A percentile compares a stretch with the other conserved stretches of the same genome.
These are phyloP conservation scores for Hypoxylon rubiginosum DNA, from an alignment of 2,329 filamentous ascomycete genomes.

Conservation along the genomic window DNA sequence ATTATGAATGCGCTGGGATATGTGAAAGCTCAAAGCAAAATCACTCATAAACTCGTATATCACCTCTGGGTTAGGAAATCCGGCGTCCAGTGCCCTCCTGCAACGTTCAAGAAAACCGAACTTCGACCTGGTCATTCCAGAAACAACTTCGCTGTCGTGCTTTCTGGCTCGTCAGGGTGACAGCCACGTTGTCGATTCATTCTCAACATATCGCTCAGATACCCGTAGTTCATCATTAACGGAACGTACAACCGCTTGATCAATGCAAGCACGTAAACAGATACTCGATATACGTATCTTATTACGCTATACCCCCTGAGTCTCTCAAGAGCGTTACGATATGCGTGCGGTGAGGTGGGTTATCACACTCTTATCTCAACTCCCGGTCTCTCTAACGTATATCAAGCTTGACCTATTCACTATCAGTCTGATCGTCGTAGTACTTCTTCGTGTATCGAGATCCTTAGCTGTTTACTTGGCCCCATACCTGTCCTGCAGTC, in stretches of 20 bases:
- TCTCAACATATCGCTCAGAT: conserved; percentile 4
- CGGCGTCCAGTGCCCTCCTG: conserved; percentile 36
- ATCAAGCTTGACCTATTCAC: conserved; percentile 22
- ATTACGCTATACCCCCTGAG: conserved; percentile 26
- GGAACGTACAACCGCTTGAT: conserved; percentile 18
- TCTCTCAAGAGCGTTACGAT: conserved; percentile 22
- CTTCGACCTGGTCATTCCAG: conserved; percentile 79
- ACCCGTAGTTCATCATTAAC: conserved; percentile 3
- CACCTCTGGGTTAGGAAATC: conserved; percentile 79
- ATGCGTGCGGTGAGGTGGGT: conserved; percentile 20
- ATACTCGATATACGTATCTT: conserved; percentile 25
- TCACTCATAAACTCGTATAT: conserved; percentile 87
- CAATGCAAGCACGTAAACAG: conserved; percentile 9
- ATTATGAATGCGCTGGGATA: conserved; percentile 88
- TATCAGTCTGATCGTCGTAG: conserved; percentile 32
- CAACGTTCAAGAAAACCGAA: conserved; percentile 77
- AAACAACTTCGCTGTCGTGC: conserved; percentile 91
- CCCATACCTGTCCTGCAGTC: conserved; percentile 43
- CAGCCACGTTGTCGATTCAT: conserved; percentile 19
- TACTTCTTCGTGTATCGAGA: conserved; percentile 26
- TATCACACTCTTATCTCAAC: conserved; percentile 26
- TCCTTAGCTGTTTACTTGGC: conserved; percentile 38
- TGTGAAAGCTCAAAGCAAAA: conserved; percentile 72
- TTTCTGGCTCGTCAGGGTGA: conserved; percentile 57
- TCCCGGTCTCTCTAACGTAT: conserved; percentile 28